Percentiles rank a stretch among this genome's conserved stretches.
phyloP scores from a whole-genome alignment of 768 basidiomycete species.

The Macrocybe gigantea region DNA sequence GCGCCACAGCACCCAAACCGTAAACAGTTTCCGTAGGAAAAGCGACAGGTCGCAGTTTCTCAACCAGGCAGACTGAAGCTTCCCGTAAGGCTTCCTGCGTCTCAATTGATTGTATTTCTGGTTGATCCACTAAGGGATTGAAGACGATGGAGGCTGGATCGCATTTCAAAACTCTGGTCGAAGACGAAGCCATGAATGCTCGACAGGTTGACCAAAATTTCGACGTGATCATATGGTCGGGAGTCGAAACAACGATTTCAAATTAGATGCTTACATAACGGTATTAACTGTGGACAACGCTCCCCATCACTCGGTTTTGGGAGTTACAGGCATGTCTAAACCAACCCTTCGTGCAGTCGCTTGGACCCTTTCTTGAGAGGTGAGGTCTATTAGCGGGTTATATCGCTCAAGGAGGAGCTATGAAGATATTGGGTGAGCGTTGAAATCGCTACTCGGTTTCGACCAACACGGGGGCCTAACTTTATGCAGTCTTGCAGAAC shows the following conservation, averaged over 20 bases:
- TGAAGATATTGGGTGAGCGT: constrained; percentile 20
- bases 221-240: constrained; percentile 7
- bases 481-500: constrained; percentile 72
- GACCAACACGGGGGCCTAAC: constrained; percentile 30
- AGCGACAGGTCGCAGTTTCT: constrained; percentile 56
- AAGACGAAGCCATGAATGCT: constrained; percentile 14
- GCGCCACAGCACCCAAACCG: constrained; percentile 87
- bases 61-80: constrained; percentile 51
- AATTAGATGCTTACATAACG: background rate
- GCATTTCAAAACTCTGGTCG: constrained; percentile 48
- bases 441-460: background rate
- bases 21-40: constrained; percentile 99
- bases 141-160: constrained; percentile 62
- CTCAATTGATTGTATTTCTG: constrained; percentile 41
- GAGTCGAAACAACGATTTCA: constrained; percentile 1
- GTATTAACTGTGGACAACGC: background rate
- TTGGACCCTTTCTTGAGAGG: constrained; percentile 71
- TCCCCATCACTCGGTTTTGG: constrained; percentile 16
- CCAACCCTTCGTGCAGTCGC: constrained; percentile 88
- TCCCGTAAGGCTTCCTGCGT: constrained; percentile 47
- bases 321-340: constrained; percentile 67
- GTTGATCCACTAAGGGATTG: constrained; percentile 31
- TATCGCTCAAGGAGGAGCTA: constrained; percentile 75
- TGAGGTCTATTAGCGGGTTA: constrained; percentile 79
- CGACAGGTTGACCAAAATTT: constrained; percentile 23